Base-by-base conservation (phyloP, 2,329 filamentous ascomycete species). In the Setomelanomma holmii region DNA sequence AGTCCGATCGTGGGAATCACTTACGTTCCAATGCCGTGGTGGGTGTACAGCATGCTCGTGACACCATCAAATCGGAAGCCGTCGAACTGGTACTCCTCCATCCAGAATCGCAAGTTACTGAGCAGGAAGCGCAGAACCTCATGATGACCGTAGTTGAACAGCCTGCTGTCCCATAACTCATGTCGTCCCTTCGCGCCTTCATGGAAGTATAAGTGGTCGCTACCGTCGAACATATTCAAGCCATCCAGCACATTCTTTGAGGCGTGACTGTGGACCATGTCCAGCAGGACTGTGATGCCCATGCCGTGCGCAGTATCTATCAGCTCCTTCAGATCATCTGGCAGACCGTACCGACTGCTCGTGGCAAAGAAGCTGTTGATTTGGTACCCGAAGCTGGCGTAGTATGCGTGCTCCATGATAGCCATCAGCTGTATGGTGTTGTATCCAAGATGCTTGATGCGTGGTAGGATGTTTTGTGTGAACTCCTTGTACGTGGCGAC, bases 341-440 rank as follows among this genome's bases (percentile, higher is more conserved):
- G 95, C 1, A 88, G 85, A 36, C 95, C 95, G 71, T 96, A 99
- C 57, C 95, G 88, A 75, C 93, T 98, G 76, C 93, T 97, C 11
- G 93, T 93, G 22, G 95, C 95, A 68, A 98, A 99, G 82, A 99
- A 99, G 76, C 90, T 97, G 80, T 98, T 99, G 78, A 99, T 86
- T 76, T 99, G 95, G 76, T 99, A 99, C 40, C 95, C 95, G 68
- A 99, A 99, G 71, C 93, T 98, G 67, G 95, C 95, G 74, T 99
- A 99, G 82, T 99, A 99, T 43, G 95, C 95, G 77, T 99, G 95
- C 74, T 99, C 95, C 93, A 99, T 99, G 71, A 99, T 84, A 40
- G 95, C 95, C 95, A 99, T 99, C 59, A 99, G 82, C 74, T 99
- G 95, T 63, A 99, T 98, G 48, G 93, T 90, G 72, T 99, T 98